Evolutionary conservation across 345 rosid species (phyloP).

Genomic region (thale cress (Arabidopsis thaliana)): TAIR10.1 NC_003076.8:23802501-23803000

Average conservation of each 20-base stretch:
- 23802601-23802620: slow-evolving; percentile 47
- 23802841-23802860: slow-evolving; percentile 43
- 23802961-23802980: slow-evolving; percentile 84
- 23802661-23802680: slow-evolving; percentile 71
- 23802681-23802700: slow-evolving; percentile 91
- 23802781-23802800: slow-evolving; percentile 38
- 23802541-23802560: slow-evolving; percentile 64
- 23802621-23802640: slow-evolving; percentile 58
- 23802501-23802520: slow-evolving; percentile 59
- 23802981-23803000: slow-evolving; percentile 88
- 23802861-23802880: slow-evolving; percentile 16
- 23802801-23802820: slow-evolving; percentile 34
- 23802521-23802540: slow-evolving; percentile 59
- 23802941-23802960: slow-evolving; percentile 62
- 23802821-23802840: slow-evolving; percentile 33
- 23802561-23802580: slow-evolving; percentile 45
- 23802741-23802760: slow-evolving; percentile 54
- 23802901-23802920: slow-evolving; percentile 50
- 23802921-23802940: slow-evolving; percentile 52
- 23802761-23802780: slow-evolving; percentile 50
- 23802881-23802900: slow-evolving; percentile 51
- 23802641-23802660: slow-evolving; percentile 79
- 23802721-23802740: slow-evolving; percentile 92
- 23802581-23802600: slow-evolving; percentile 51
- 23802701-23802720: slow-evolving; percentile 56